These are phyloP conservation scores for Acanthamoeba rhysodes DNA, from an alignment of 208 protist genomes.

Conservation along the genomic window DNA sequence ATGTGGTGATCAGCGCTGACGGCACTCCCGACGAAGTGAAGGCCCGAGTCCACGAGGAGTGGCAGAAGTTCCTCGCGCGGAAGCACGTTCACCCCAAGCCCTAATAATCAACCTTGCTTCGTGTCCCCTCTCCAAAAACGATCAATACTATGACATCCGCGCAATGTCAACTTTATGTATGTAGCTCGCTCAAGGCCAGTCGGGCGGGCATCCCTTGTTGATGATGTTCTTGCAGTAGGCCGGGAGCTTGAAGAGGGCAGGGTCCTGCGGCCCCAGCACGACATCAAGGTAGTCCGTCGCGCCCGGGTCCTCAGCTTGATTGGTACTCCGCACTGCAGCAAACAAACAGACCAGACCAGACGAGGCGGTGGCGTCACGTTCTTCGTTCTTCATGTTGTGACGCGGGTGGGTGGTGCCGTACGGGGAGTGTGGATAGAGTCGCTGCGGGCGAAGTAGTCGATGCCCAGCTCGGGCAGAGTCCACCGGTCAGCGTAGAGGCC, in stretches of 20 bases:
- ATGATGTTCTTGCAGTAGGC: conserved; percentile 61
- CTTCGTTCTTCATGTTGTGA: no score
- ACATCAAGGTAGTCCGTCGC: conserved; percentile 76
- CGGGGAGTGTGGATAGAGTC: conserved; percentile 47
- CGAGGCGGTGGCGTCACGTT: not conserved
- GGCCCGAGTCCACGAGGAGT: not conserved
- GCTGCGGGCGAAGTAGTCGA: conserved; percentile 56
- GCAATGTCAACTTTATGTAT: not conserved
- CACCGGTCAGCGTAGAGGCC: conserved; percentile 58
- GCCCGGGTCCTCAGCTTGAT: conserved; percentile 74
- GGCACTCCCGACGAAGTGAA: conserved; percentile 23
- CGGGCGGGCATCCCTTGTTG: conserved; percentile 38
- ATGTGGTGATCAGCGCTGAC: not conserved
- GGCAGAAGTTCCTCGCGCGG: not conserved
- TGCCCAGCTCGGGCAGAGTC: conserved; percentile 49
- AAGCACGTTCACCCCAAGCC: not conserved
- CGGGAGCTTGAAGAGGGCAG: conserved; percentile 70
- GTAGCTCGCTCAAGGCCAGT: not conserved
- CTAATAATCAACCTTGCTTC: not conserved
- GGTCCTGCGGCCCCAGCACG: conserved; percentile 74
- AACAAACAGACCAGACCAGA: not conserved
- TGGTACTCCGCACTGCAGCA: conserved; percentile 57
- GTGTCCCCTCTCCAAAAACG: not conserved
- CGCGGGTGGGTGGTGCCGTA: not conserved
- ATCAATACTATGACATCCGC: not conserved